phyloP scores from a whole-genome alignment of 75 land plant genomes.

The Isoetes taiwanensis region DNA sequence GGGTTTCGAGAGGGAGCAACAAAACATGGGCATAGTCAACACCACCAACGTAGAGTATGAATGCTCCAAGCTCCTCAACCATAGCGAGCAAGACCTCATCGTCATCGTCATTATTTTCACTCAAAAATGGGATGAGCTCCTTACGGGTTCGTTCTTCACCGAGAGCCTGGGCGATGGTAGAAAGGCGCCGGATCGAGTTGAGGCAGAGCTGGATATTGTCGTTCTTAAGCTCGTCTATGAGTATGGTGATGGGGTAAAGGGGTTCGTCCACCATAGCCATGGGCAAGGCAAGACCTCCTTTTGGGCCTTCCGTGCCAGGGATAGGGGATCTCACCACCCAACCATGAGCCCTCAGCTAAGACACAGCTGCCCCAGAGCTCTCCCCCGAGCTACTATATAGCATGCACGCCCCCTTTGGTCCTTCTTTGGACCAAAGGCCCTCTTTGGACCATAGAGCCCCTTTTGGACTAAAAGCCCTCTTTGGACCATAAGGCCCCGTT shows the following conservation, averaged over 20 bases:
- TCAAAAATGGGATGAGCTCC: slow-evolving; percentile 83
- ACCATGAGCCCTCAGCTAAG: too few relatives aligned
- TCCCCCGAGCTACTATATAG: too few relatives aligned
- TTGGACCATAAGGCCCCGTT: too few relatives aligned
- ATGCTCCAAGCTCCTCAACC: slow-evolving; percentile 91
- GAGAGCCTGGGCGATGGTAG: slow-evolving; percentile 86
- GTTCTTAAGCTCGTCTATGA: slow-evolving; percentile 87
- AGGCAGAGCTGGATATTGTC: slow-evolving; percentile 87
- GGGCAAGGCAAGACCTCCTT: too few relatives aligned
- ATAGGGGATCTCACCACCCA: too few relatives aligned
- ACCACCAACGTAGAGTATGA: slow-evolving; percentile 91
- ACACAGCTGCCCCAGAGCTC: too few relatives aligned
- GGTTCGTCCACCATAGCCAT: slow-evolving; percentile 60
- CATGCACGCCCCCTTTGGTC: too few relatives aligned
- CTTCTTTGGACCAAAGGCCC: too few relatives aligned
- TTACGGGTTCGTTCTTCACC: slow-evolving; percentile 89
- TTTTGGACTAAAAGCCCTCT: too few relatives aligned
- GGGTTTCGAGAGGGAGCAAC: slow-evolving; percentile 79
- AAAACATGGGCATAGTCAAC: slow-evolving; percentile 85
- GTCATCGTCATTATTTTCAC: slow-evolving; percentile 92
- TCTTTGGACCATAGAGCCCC: too few relatives aligned
- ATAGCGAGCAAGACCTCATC: slow-evolving; percentile 92
- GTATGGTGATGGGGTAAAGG: slow-evolving; percentile 79
- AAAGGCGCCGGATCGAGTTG: slow-evolving; percentile 79
- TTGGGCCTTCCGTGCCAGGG: too few relatives aligned